A percentile compares a stretch with the other conserved stretches of the same genome.
Evolutionary conservation across 225 moss, liverwort and hornwort species (phyloP).

Genomic region (Bryoerythrophyllum caledonicum): DNA sequence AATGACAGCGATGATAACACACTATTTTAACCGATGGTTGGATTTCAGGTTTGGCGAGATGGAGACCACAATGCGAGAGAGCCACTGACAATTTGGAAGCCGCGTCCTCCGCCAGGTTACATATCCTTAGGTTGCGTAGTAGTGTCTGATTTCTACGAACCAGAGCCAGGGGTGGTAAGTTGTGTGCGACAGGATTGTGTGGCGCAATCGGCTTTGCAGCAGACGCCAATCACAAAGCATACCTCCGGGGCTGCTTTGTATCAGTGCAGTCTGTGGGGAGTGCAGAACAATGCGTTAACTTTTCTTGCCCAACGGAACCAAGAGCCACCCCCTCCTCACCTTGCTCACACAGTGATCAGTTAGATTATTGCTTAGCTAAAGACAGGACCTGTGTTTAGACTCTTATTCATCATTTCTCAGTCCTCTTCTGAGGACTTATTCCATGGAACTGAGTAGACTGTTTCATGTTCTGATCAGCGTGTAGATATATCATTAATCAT

Average conservation of each 20-base stretch:
- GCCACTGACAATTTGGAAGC: conserved; percentile 91
- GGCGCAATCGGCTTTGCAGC: conserved; percentile 69
- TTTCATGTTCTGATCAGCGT: background rate
- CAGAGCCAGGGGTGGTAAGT: conserved; percentile 61
- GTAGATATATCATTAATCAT: background rate
- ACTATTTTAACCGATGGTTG: background rate
- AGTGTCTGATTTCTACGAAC: conserved; percentile 87
- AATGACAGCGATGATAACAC: background rate
- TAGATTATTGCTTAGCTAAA: conserved; percentile 1
- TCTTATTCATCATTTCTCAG: background rate
- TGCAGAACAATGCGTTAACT: conserved; percentile 79
- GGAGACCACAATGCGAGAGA: conserved; percentile 70
- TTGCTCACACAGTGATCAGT: conserved; percentile 64
- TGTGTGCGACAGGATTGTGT: conserved; percentile 79
- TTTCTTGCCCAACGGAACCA: conserved; percentile 86
- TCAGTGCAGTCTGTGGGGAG: conserved; percentile 97
- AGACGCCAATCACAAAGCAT: conserved; percentile 69
- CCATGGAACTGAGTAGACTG: background rate
- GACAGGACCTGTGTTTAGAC: conserved; percentile 5
- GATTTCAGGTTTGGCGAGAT: conserved; percentile 81
- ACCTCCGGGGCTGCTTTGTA: conserved; percentile 70
- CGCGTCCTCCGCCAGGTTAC: conserved; percentile 75
- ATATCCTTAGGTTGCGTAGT: conserved; percentile 81
- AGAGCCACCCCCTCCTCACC: conserved; percentile 74
- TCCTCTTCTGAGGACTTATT: background rate